Percentiles rank a stretch among this genome's conserved stretches.
phyloP scores from a whole-genome alignment of 768 basidiomycete species.

The Suillus subaureus region DNA sequence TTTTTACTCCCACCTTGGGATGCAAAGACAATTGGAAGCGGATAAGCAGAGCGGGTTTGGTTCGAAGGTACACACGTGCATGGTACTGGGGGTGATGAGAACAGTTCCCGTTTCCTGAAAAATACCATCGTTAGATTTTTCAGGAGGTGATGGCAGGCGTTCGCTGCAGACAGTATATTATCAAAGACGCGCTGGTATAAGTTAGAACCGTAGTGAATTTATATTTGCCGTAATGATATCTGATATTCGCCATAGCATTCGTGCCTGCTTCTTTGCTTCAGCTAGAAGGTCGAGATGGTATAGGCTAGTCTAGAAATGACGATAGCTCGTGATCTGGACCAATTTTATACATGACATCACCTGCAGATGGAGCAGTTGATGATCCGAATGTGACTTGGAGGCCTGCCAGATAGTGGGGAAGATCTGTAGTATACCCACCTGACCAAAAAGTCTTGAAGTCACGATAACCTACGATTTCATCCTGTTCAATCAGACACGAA shows the following conservation, averaged over 20 bases:
- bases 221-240: background rate
- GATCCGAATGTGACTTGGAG: background rate
- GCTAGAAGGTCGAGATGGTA: background rate
- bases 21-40: slow-evolving; percentile 24
- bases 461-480: background rate
- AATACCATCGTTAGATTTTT: background rate
- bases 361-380: background rate
- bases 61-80: slow-evolving; percentile 19
- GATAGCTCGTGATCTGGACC: background rate
- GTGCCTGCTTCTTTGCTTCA: background rate
- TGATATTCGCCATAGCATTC: background rate
- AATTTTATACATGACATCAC: background rate
- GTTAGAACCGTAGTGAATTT: background rate
- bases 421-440: background rate
- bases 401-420: background rate
- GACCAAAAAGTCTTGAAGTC: background rate
- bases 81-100: slow-evolving; percentile 29
- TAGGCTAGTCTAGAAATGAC: background rate
- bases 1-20: slow-evolving; percentile 32
- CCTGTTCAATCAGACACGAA: background rate
- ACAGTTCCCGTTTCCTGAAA: background rate
- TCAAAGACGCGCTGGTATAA: background rate
- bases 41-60: slow-evolving; percentile 19
- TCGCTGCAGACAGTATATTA: background rate
- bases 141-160: background rate